Percentiles rank a stretch among this genome's conserved stretches.
These are phyloP conservation scores for Gyromitra esculenta DNA, from an alignment of 2,329 filamentous ascomycete genomes.

Conservation along the genomic window DNA sequence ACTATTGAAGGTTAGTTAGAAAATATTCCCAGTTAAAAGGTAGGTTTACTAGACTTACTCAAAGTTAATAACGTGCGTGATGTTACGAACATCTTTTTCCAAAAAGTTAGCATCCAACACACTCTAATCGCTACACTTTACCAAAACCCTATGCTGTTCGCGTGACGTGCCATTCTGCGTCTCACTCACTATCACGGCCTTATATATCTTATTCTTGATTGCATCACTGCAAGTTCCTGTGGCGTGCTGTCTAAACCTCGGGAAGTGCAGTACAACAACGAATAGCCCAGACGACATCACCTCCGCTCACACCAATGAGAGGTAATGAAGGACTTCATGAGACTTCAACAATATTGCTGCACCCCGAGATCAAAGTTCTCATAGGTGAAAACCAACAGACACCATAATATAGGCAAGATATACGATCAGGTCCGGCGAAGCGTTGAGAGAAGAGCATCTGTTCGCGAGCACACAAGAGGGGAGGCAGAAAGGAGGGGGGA, in stretches of 20 bases:
- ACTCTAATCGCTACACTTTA: conserved; percentile 50
- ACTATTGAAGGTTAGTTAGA: conserved; percentile 66
- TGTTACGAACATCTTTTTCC: conserved; percentile 97
- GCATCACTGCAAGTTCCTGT: conserved; percentile 55
- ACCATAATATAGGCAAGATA: conserved; percentile 56
- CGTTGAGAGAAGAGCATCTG: conserved; percentile 57
- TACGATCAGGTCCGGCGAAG: conserved; percentile 54
- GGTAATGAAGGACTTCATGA: conserved; percentile 53
- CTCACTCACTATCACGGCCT: conserved; percentile 55
- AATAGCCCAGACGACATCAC: conserved; percentile 53
- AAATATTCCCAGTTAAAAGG: neutral
- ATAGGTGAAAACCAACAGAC: conserved; percentile 56
- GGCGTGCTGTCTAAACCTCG: conserved; percentile 56
- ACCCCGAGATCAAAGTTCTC: conserved; percentile 56
- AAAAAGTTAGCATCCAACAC: conserved; percentile 76
- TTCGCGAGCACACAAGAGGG: conserved; percentile 55
- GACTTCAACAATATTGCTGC: conserved; percentile 54
- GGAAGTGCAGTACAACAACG: conserved; percentile 55
- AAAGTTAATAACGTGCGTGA: conserved; percentile 99
- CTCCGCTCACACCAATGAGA: conserved; percentile 49
- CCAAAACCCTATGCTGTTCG: conserved; percentile 54
- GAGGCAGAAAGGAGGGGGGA: conserved; percentile 42
- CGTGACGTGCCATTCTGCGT: conserved; percentile 55
- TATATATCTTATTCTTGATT: conserved; percentile 54
- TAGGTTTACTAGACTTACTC: conserved; percentile 64